Evolutionary conservation across 208 protist species (phyloP), one percentile per base, ranked within the genome.

Genomic region (Lotmaria passim): DNA sequence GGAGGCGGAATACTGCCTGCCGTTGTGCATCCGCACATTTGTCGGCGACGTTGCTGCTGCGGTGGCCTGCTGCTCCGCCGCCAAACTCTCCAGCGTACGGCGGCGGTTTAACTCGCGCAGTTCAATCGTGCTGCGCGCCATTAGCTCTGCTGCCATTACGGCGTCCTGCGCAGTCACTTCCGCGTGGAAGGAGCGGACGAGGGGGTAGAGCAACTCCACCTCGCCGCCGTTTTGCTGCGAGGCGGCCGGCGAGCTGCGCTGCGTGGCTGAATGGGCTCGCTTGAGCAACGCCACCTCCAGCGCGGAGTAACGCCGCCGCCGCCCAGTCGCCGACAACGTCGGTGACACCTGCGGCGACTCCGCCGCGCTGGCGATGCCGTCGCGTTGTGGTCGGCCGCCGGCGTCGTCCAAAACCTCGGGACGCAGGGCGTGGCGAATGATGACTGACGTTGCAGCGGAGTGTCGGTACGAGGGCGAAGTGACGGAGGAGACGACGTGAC

Each of bases 131-230:
- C 65, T 81, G 23, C 84, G 73, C 14, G 56, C 60, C 47, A 78
- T 59, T n/a, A 90, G 36, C 62, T 90, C 84, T 21, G 46, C 39
- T 7, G 73, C 77, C 74, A 86, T 78, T 5, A 86, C 0, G 17
- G 46, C 47, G 48, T 86, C 36, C 60, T 86, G 75, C 38, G 23
- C 60, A 6, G 24, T 66, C 55, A 75, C 28, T 26, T 78, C 62
- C 14, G 59, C 44, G 67, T 81, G 69, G 24, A 74, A 68, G 24
- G 44, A 33, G n/a, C 70, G 55, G 6, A 85, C 70, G 0, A 85
- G 58, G 4, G 79, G 79, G 34, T 71, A 65, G 19, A 85, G 68
- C 12, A 60, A 55, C 44, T 72, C 68, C 15, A 72, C 48, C 24
- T 62, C 58, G 24, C 50, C 43, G 14, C 62, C 57, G 14, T 38